These are phyloP conservation scores for Komagataella kurtzmanii DNA, from an alignment of 805 yeast species.

Conservation along the genomic window DNA sequence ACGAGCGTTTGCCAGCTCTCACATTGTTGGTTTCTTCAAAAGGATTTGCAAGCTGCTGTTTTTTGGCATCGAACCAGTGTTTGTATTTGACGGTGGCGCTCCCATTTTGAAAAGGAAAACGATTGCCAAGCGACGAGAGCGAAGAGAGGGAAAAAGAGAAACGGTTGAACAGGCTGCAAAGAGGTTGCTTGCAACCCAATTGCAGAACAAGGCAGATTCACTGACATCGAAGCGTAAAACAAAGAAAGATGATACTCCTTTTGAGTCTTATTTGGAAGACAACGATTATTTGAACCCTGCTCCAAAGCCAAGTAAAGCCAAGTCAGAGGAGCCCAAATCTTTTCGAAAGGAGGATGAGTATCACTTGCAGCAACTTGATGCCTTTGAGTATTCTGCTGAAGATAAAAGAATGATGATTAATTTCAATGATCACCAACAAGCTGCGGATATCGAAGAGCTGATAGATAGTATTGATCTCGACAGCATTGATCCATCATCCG, in stretches of 20 bases:
- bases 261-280: constrained; percentile 23
- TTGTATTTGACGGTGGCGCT: constrained; percentile 94
- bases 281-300: constrained; percentile 9
- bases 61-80: constrained; percentile 79
- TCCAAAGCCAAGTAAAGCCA: constrained; percentile 1
- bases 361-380: constrained; percentile 63
- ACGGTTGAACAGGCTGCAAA: constrained; percentile 67
- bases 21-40: constrained; percentile 90
- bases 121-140: constrained; percentile 55
- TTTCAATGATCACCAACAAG: constrained; percentile 52
- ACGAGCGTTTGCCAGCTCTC: constrained; percentile 62
- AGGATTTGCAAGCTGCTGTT: constrained; percentile 82
- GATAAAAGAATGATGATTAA: constrained; percentile 70
- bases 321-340: constrained; percentile 5
- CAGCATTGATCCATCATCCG: constrained; percentile 71
- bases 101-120: constrained; percentile 74
- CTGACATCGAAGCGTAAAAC: constrained; percentile 6
- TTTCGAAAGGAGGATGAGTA: constrained; percentile 66
- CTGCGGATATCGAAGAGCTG: constrained; percentile 41
- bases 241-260: constrained; percentile 13
- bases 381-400: constrained; percentile 32
- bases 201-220: constrained; percentile 41
- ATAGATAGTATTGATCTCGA: constrained; percentile 61
- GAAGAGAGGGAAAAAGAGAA: constrained; percentile 63
- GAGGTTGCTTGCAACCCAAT: constrained; percentile 62